Evolutionary conservation across 495 filamentous ascomycete genomes (phyloP).

Genomic region (Annulohypoxylon nitens): DNA sequence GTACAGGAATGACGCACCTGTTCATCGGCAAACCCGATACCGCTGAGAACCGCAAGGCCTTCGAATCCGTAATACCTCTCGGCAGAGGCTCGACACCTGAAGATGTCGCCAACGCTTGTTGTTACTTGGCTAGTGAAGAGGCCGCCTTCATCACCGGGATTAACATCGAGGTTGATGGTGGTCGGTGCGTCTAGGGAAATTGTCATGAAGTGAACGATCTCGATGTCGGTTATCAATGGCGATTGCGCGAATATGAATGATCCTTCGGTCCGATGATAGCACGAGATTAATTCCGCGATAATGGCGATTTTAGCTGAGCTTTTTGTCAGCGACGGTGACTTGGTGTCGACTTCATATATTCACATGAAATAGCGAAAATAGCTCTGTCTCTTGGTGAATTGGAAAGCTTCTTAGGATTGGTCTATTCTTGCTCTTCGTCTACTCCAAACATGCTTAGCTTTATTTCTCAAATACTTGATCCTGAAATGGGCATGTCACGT

Average conservation of each 20-base stretch:
- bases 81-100: slow-evolving; percentile 71
- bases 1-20: slow-evolving; percentile 73
- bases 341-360: slow-evolving; percentile 30
- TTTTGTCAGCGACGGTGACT: not conserved
- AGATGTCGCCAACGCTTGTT: slow-evolving; percentile 76
- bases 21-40: slow-evolving; percentile 78
- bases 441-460: not conserved
- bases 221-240: not conserved
- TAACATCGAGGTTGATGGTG: slow-evolving; percentile 71
- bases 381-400: not conserved
- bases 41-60: slow-evolving; percentile 75
- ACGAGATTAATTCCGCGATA: slow-evolving; percentile 5
- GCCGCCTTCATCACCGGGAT: slow-evolving; percentile 78
- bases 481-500: not conserved
- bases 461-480: not conserved
- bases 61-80: slow-evolving; percentile 74
- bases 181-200: slow-evolving; percentile 54
- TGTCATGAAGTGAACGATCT: not conserved
- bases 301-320: slow-evolving; percentile 9
- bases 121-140: slow-evolving; percentile 76
- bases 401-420: slow-evolving; percentile 3
- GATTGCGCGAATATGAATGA: slow-evolving; percentile 2
- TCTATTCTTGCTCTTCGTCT: not conserved
- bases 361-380: slow-evolving; percentile 31
- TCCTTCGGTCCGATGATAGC: slow-evolving; percentile 29